Evolutionary conservation across 2,329 filamentous ascomycete species (phyloP).

Genomic region (Xylariaceae sp.): DNA sequence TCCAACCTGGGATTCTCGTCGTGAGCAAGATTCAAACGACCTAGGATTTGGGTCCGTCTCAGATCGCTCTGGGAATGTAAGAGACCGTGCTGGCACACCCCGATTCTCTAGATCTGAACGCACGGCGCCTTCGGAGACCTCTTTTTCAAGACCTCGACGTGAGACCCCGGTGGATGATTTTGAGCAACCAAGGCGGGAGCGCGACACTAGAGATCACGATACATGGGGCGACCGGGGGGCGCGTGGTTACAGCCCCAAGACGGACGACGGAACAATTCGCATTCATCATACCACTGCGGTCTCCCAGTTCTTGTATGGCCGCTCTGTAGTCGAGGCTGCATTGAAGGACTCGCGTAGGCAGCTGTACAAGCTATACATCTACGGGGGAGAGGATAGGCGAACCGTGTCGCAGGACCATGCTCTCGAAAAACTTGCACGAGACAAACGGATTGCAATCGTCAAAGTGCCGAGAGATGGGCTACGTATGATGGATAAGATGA

Average conservation of each 20-base stretch:
- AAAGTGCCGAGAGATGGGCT: slow-evolving; percentile 57
- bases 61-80: neutral
- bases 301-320: slow-evolving; percentile 88
- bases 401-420: slow-evolving; percentile 41
- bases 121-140: neutral
- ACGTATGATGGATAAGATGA: slow-evolving; percentile 77
- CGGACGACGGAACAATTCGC: slow-evolving; percentile 33
- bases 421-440: slow-evolving; percentile 45
- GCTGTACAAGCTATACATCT: slow-evolving; percentile 81
- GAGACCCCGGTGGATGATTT: neutral
- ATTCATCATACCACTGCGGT: slow-evolving; percentile 70
- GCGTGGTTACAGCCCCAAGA: neutral
- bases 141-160: neutral
- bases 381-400: slow-evolving; percentile 53
- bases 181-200: neutral
- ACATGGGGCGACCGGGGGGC: neutral
- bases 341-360: slow-evolving; percentile 63
- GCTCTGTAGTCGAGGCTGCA: slow-evolving; percentile 74
- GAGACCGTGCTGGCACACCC: neutral
- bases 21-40: no score
- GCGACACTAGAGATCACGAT: neutral
- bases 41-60: no score
- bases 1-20: no score
- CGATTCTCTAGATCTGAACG: neutral
- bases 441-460: slow-evolving; percentile 50